These are phyloP conservation scores for Pseudopediastrum boryanum DNA, from an alignment of 139 green algal species.

Conservation along the genomic window DNA sequence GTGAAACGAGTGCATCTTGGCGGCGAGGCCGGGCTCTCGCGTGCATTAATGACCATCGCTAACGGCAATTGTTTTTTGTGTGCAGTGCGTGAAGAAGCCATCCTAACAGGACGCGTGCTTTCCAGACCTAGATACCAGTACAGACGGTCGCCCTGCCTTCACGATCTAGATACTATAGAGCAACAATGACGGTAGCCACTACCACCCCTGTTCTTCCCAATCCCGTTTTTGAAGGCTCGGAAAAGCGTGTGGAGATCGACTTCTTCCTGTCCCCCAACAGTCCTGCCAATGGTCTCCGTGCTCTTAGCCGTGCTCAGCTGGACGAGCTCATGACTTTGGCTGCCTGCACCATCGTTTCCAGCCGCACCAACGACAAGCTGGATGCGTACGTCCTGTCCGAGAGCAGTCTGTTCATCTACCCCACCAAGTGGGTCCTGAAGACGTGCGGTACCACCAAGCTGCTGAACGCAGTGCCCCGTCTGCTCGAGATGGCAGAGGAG, in stretches of 20 bases:
- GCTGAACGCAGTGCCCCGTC: slow-evolving; percentile 75
- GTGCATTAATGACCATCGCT: background rate
- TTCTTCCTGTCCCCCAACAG: slow-evolving; percentile 58
- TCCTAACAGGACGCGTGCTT: slow-evolving; percentile 38
- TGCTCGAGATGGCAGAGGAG: slow-evolving; percentile 76
- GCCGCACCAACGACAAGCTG: slow-evolving; percentile 74
- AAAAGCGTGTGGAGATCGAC: slow-evolving; percentile 94
- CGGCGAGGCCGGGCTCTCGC: background rate
- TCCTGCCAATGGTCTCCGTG: slow-evolving; percentile 68
- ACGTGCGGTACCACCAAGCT: slow-evolving; percentile 97
- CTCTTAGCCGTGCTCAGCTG: slow-evolving; percentile 66
- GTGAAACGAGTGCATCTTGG: background rate
- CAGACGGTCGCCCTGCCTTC: slow-evolving; percentile 17
- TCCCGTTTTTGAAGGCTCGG: slow-evolving; percentile 88
- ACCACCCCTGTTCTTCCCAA: slow-evolving; percentile 32
- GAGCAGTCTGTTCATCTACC: slow-evolving; percentile 95
- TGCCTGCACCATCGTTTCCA: slow-evolving; percentile 93
- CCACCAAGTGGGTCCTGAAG: slow-evolving; percentile 92
- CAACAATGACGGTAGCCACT: slow-evolving; percentile 29
- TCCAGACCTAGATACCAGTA: background rate
- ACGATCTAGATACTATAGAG: background rate
- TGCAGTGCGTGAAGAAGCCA: slow-evolving; percentile 39
- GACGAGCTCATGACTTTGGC: slow-evolving; percentile 83
- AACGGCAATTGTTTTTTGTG: background rate
- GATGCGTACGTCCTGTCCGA: slow-evolving; percentile 99